Evolutionary conservation across 768 basidiomycete genomes (phyloP).

Genomic region (Strobilomyces echinocephalus): DNA sequence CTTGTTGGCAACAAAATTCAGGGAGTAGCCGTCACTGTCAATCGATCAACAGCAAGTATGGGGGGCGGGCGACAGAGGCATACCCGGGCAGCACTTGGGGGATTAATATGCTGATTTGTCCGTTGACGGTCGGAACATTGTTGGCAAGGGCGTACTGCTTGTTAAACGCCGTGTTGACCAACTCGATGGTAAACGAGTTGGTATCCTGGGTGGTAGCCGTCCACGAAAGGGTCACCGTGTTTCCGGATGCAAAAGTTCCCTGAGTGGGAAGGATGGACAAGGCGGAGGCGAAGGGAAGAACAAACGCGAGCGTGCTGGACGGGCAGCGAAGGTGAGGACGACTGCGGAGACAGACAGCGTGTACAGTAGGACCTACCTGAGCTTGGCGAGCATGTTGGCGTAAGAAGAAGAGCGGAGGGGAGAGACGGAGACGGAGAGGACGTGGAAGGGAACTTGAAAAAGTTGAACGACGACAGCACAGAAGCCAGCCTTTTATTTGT

Average conservation of each 20-base stretch:
- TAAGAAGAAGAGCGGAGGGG: constrained; percentile 9
- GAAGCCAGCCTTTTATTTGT: too few relatives aligned
- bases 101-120: constrained; percentile 31
- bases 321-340: not conserved
- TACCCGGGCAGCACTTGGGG: constrained; percentile 48
- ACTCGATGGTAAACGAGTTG: constrained; percentile 38
- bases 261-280: constrained; percentile 31
- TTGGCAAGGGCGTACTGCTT: constrained; percentile 50
- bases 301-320: constrained; percentile 39
- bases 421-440: constrained; percentile 8
- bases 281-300: constrained; percentile 43
- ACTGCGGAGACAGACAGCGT: too few relatives aligned
- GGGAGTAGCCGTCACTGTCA: constrained; percentile 43
- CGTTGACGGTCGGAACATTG: constrained; percentile 34
- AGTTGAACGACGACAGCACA: not conserved
- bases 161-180: constrained; percentile 49
- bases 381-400: constrained; percentile 46
- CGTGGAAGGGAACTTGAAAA: not conserved
- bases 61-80: not conserved
- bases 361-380: constrained; percentile 34
- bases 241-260: constrained; percentile 26
- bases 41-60: not conserved
- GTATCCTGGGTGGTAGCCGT: constrained; percentile 39
- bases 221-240: constrained; percentile 45
- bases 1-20: constrained; percentile 44